phyloP scores from a whole-genome alignment of 176 grass and related monocot species.

The Canna indica region DNA sequence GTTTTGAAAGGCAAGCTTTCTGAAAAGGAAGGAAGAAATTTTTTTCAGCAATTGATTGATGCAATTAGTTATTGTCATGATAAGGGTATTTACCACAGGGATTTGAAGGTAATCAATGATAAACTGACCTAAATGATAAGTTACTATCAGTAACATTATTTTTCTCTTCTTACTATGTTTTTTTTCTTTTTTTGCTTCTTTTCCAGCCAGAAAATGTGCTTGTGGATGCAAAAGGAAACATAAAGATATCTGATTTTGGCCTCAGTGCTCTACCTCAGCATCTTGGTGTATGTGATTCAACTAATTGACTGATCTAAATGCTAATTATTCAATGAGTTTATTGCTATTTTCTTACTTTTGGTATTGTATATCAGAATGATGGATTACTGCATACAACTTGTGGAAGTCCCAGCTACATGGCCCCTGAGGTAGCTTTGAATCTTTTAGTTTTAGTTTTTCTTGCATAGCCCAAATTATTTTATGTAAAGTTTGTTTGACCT shows the following conservation, averaged over 20 bases:
- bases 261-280: constrained; percentile 84
- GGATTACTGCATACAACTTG: constrained; percentile 90
- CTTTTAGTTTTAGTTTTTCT: no score
- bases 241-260: constrained; percentile 94
- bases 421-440: constrained; percentile 48
- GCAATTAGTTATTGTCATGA: constrained; percentile 76
- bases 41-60: constrained; percentile 90
- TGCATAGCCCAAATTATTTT: no score
- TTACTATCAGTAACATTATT: background rate
- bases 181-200: background rate
- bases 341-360: background rate
- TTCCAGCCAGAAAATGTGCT: constrained; percentile 88
- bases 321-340: background rate
- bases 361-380: constrained; percentile 42
- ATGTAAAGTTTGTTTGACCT: no score
- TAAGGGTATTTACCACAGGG: constrained; percentile 80
- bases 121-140: background rate
- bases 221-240: constrained; percentile 53
- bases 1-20: constrained; percentile 47
- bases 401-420: constrained; percentile 94
- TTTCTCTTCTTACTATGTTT: background rate
- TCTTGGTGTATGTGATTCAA: constrained; percentile 39
- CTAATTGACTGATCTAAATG: background rate
- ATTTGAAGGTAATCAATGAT: constrained; percentile 46
- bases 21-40: constrained; percentile 52